These are phyloP conservation scores for Rhodotorula sp. DNA, from an alignment of 1,284 basidiomycete species.

Conservation along the genomic window DNA sequence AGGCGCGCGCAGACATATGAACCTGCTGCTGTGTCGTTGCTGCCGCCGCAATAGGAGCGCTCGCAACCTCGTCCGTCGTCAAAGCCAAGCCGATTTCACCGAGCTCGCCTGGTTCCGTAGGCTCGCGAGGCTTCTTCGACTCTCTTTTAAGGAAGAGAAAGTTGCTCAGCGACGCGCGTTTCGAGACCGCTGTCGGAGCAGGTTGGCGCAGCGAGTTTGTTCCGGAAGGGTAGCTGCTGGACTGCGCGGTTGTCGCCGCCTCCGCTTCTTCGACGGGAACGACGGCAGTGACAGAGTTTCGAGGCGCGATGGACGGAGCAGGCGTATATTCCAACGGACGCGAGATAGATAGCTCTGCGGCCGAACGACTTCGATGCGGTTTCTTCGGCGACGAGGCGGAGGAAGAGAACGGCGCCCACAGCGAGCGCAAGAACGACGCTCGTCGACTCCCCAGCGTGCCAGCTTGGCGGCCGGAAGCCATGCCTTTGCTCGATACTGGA, in stretches of 20 bases:
- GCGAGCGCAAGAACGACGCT: conserved; percentile 8
- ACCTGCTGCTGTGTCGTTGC: background rate
- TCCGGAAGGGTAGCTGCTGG: background rate
- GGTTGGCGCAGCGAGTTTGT: background rate
- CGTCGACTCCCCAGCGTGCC: background rate
- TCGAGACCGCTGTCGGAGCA: background rate
- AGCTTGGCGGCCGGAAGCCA: background rate
- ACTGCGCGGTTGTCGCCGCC: background rate
- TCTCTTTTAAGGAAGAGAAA: background rate
- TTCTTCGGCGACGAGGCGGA: background rate
- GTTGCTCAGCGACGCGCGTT: background rate
- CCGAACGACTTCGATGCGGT: conserved; percentile 6
- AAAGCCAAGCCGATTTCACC: too few relatives aligned
- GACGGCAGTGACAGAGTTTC: background rate
- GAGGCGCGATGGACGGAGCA: conserved; percentile 5
- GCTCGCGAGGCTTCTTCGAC: too few relatives aligned
- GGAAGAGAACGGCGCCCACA: background rate
- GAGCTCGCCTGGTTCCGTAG: too few relatives aligned
- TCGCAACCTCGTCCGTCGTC: background rate
- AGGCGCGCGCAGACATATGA: background rate
- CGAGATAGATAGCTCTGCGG: conserved; percentile 17
- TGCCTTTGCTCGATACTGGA: background rate
- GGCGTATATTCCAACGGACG: background rate
- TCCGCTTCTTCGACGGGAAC: background rate
- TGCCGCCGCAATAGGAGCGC: background rate